Base-by-base conservation (phyloP, 352 stramenopile genomes). In the Phytophthora brassicae region DNA sequence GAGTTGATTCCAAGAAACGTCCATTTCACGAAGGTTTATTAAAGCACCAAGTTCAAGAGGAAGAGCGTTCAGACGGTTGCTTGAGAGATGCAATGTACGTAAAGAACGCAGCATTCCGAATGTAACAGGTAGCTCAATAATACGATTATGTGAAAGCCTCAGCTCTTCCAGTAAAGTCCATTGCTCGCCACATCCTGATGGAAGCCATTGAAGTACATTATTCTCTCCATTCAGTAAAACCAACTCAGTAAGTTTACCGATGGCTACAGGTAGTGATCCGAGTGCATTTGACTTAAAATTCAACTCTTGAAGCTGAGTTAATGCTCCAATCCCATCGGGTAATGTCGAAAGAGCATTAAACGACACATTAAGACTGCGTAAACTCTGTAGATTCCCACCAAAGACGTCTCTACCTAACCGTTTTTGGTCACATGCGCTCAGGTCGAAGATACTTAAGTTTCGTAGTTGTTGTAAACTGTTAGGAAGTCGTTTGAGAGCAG, bases 1-100 rank as follows among this genome's bases (percentile, higher is more conserved):
- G 14, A 94, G 56, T 31, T 76, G 55, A 65, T 94, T 94, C 72
- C 80, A 84, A 14, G 77, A 79, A 19, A 92, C 33, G 38, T 86
- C 54, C 14, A 95, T 62, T 43, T 79, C 62, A 11, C 59, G 49
- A 31, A 91, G 51, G n/a, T 75, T 66, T 5, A 73, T 70, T 11
- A 91, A 69, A 0, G 79, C 73, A 4, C 72, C 75, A 41, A 90
- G 43, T 41, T 88, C 79, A 12, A 86, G 65, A 9, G 81, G 78
- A n/a, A 90, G 46, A 7, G 24, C 43, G 11, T 51, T 49, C 11
- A 90, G 29, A 7, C 54, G 58, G 41, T 90, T 90, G 35, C 73
- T 69, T 1, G 71, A 59, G 0, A 87, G 61, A 19, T 79, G 47
- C 1, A 90, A 42, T 8, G 20, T 51, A 9, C 59, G 67, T 19